A percentile compares a stretch with the other conserved stretches of the same genome.
These are phyloP conservation scores for Sphagnum contortum DNA, from an alignment of 225 moss, liverwort and hornwort genomes.

Conservation along the genomic window DNA sequence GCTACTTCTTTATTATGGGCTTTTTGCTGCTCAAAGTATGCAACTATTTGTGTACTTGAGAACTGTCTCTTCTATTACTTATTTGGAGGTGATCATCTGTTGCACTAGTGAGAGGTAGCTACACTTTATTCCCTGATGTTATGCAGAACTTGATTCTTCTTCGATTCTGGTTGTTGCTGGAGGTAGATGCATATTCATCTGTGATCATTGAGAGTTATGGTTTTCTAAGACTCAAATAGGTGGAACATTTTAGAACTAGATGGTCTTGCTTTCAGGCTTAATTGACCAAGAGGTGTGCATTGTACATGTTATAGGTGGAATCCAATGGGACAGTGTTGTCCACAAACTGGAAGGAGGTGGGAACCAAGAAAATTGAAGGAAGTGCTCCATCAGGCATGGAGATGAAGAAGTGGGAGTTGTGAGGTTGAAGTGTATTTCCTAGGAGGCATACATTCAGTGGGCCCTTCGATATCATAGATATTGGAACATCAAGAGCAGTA, in stretches of 20 bases:
- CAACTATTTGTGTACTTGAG: neutral
- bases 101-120: constrained; percentile 1
- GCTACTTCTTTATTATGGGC: neutral
- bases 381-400: constrained; percentile 97
- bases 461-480: no score
- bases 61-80: neutral
- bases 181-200: neutral
- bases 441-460: no score
- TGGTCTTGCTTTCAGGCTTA: no score
- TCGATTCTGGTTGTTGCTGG: neutral
- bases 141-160: no score
- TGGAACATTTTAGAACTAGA: no score
- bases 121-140: neutral
- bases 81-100: neutral
- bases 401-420: constrained; percentile 90
- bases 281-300: no score
- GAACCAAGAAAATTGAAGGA: constrained; percentile 79
- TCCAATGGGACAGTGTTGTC: constrained; percentile 97
- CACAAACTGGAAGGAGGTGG: constrained; percentile 99
- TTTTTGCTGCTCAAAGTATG: no score
- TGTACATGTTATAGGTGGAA: constrained; percentile 54
- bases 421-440: neutral
- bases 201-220: neutral
- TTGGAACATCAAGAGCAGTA: no score
- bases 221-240: no score